Percentiles rank a stretch among this genome's conserved stretches.
Evolutionary conservation across 345 rosid species (phyloP).

Genomic region (Sisymbrium irio): DNA sequence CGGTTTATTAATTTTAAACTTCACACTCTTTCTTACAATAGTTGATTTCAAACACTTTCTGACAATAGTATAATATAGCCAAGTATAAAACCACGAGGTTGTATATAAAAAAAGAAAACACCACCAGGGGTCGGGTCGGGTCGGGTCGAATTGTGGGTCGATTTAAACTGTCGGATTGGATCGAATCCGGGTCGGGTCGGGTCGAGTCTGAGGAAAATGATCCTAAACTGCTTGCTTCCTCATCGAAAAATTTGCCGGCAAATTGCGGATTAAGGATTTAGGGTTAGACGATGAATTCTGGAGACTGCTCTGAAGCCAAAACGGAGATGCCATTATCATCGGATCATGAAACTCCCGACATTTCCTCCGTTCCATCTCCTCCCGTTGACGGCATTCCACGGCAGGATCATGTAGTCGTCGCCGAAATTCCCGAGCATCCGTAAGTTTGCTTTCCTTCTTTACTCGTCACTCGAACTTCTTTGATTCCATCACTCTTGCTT

Average conservation of each 20-base stretch:
- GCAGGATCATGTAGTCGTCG: conserved; percentile 2
- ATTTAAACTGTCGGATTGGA: too few relatives aligned
- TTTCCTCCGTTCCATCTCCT: conserved; percentile 22
- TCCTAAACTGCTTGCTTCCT: background rate
- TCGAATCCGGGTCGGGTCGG: background rate
- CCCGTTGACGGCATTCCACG: conserved; percentile 7
- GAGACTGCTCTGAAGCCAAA: background rate
- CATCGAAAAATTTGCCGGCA: background rate
- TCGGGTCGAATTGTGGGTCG: too few relatives aligned
- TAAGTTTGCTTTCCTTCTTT: conserved; percentile 13
- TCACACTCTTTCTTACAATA: too few relatives aligned
- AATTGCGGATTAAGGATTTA: background rate
- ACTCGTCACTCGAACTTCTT: background rate
- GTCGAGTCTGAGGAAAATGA: background rate
- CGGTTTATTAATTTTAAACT: too few relatives aligned
- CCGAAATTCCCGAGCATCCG: conserved; percentile 19
- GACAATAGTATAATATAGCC: too few relatives aligned
- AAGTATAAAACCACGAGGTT: too few relatives aligned
- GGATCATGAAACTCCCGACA: conserved; percentile 1
- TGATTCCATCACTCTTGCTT: background rate
- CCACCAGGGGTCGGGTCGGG: too few relatives aligned
- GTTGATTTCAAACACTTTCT: too few relatives aligned
- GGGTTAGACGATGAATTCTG: background rate
- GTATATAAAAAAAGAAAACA: too few relatives aligned
- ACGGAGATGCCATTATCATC: conserved; percentile 32